Percentiles rank a stretch among this genome's conserved stretches.
These are phyloP conservation scores for Pseudocercospora fuligena DNA, from an alignment of 2,329 filamentous ascomycete genomes.

Conservation along the genomic window DNA sequence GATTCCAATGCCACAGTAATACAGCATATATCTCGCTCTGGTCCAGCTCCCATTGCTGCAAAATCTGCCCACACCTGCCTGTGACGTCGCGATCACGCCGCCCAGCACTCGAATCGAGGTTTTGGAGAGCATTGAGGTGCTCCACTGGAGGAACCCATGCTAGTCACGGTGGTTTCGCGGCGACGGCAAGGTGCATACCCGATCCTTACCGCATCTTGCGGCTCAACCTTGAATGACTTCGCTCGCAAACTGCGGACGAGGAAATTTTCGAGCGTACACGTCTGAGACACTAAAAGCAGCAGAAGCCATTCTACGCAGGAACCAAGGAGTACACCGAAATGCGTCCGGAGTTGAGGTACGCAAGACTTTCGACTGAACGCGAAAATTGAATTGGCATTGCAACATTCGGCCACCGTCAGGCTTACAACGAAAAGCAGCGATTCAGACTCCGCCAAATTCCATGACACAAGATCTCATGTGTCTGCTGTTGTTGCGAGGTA, in stretches of 20 bases:
- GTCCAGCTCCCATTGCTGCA: neutral
- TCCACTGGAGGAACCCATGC: neutral
- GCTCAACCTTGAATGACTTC: neutral
- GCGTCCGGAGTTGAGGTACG: too few relatives aligned
- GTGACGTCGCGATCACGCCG: neutral
- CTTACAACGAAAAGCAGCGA: too few relatives aligned
- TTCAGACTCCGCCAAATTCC: too few relatives aligned
- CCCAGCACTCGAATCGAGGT: neutral
- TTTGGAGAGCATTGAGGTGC: neutral
- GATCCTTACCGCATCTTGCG: constrained; percentile 1
- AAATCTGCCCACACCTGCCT: neutral
- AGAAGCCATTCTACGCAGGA: too few relatives aligned
- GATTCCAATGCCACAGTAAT: neutral
- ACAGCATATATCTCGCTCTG: neutral
- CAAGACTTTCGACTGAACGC: neutral
- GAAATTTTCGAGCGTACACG: too few relatives aligned
- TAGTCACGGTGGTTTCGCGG: constrained; percentile 1
- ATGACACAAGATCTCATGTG: too few relatives aligned
- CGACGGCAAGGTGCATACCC: constrained; percentile 1
- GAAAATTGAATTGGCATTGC: too few relatives aligned
- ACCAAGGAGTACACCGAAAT: too few relatives aligned
- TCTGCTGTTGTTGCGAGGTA: too few relatives aligned
- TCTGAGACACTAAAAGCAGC: too few relatives aligned
- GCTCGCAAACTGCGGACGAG: neutral
- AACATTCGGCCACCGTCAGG: neutral